These are phyloP conservation scores for Arabidopsis arenosa DNA, from an alignment of 345 rosid genomes.

Conservation along the genomic window DNA sequence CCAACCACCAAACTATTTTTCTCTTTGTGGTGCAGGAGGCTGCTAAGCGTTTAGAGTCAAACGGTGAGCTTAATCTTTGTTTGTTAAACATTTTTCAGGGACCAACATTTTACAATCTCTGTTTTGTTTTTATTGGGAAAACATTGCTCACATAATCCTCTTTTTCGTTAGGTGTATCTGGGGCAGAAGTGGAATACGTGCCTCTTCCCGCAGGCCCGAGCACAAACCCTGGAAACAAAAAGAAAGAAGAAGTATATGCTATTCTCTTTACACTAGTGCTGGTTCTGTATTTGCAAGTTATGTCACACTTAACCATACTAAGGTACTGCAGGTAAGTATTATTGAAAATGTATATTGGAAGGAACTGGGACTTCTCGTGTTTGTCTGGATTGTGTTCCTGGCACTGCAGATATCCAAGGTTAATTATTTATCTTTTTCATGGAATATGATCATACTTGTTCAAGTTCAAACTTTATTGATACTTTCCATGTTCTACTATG, in stretches of 20 bases:
- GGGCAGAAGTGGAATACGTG: constrained; percentile 57
- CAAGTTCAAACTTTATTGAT: constrained; percentile 28
- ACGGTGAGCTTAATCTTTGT: constrained; percentile 48
- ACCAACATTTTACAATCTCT: constrained; percentile 1
- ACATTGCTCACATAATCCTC: constrained; percentile 5
- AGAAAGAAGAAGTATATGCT: constrained; percentile 47
- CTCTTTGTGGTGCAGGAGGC: constrained; percentile 55
- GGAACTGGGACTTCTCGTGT: constrained; percentile 80
- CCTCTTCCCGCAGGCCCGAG: constrained; percentile 69
- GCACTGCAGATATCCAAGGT: constrained; percentile 77
- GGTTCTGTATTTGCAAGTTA: constrained; percentile 14
- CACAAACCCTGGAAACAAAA: constrained; percentile 36
- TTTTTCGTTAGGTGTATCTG: constrained; percentile 46
- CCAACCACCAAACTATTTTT: neutral
- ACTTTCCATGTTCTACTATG: constrained; percentile 30
- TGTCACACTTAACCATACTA: constrained; percentile 6
- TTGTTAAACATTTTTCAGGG: neutral
- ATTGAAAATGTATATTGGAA: constrained; percentile 77
- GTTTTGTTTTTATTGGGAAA: neutral
- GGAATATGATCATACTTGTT: neutral
- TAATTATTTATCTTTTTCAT: constrained; percentile 9
- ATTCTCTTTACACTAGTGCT: neutral
- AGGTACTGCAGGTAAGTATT: constrained; percentile 54
- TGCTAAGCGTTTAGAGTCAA: constrained; percentile 54
- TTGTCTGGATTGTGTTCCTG: constrained; percentile 77